phyloP scores from a whole-genome alignment of 2,329 filamentous ascomycete species.

The Fusarium sp. region DNA sequence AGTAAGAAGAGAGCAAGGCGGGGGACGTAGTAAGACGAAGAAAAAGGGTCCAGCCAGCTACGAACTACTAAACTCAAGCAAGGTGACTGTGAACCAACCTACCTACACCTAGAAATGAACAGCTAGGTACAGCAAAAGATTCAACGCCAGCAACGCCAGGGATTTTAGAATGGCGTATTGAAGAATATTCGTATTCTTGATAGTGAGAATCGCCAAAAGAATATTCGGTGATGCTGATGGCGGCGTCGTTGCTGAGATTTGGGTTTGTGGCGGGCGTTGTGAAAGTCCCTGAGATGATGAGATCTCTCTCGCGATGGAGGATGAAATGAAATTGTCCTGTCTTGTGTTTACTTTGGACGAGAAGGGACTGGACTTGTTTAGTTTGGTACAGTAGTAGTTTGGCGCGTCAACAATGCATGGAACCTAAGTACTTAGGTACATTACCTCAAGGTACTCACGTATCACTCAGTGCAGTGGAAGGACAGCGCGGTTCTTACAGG shows the following conservation, averaged over 20 bases:
- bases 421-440: neutral
- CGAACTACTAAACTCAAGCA: neutral
- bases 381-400: neutral
- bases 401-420: neutral
- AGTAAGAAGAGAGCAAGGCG: conserved; percentile 2
- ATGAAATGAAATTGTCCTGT: neutral
- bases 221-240: neutral
- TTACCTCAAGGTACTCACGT: neutral
- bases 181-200: neutral
- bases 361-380: conserved; percentile 17
- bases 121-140: conserved; percentile 4
- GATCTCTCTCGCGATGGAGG: neutral
- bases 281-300: neutral
- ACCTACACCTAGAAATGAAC: neutral
- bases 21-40: conserved; percentile 8
- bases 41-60: conserved; percentile 15
- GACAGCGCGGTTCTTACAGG: neutral
- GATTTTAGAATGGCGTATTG: conserved; percentile 2
- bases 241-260: neutral
- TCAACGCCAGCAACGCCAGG: conserved; percentile 1
- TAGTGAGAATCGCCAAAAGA: neutral
- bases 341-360: conserved; percentile 32
- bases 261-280: conserved; percentile 23
- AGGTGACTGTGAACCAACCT: neutral
- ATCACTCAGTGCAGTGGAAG: neutral